Base-by-base conservation (phyloP, 2,329 filamentous ascomycete species). In the Elsinoe perseae region DNA sequence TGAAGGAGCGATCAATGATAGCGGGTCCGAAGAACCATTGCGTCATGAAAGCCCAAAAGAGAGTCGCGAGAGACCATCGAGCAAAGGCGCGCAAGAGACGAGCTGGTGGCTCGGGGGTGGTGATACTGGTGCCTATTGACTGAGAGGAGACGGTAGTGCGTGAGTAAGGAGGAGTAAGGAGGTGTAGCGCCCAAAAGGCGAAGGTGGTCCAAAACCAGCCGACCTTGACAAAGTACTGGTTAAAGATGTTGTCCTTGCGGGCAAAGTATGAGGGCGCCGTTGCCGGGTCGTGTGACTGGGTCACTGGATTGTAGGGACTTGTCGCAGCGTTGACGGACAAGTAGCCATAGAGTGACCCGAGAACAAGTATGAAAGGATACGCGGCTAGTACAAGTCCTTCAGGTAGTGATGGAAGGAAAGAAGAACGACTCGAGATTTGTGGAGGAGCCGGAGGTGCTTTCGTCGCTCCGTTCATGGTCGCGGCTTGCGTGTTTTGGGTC, bases 21-120 rank as follows among this genome's bases (percentile, higher is more conserved):
- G 90, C 79, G 1, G 93, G 84, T 0, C 93, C 93, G 65, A 98
- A 96, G 70, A 84, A 97, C 93, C 93, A 97, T 75, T 97, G 93
- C 61, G 93, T 98, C 16, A 93, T 84, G 36, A 89, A 73, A 40
- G 89, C 77, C 93, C 93, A 98, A 72, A 84, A 85, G 1, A 73
- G 65, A 7, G 93, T 97, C 0, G 89, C 81, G 7, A 85, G 72
- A 0, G 62, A 75, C 77, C 89, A 98, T 48, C 93, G 80, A 20
- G 85, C 50, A 1, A 75, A 66, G 0, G 87, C 89, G 58, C 83
- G 79, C 9, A 80, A 54, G n/a, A 77, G 70, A 25, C 76, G 71
- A 38, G 72, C 64, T 59, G 73, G 76, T 61, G 77, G 56, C 10
- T 52, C 48, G 4, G 48, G 48, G 2, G 28, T 28, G 6, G 48